Evolutionary conservation across 306 rosid species (phyloP).

Genomic region (Vicia sativa): DNA sequence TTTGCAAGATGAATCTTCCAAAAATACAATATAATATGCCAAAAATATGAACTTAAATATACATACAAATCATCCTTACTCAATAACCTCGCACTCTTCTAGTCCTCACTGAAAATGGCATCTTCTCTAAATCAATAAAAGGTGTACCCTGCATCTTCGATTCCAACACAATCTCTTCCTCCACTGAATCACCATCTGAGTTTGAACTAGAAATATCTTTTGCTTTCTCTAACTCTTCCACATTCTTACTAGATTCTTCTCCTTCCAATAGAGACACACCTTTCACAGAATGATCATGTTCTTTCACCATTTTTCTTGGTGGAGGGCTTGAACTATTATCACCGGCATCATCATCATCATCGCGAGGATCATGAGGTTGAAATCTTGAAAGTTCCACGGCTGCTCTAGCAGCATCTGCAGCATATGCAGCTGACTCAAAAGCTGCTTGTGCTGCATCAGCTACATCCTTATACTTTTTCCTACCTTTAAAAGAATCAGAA

Average conservation of each 20-base stretch:
- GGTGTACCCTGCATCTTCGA: slow-evolving; percentile 44
- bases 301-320: slow-evolving; percentile 36
- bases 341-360: slow-evolving; percentile 16
- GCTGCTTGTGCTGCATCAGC: slow-evolving; percentile 98
- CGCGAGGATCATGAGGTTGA: slow-evolving; percentile 49
- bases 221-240: slow-evolving; percentile 40
- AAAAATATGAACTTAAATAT: not conserved
- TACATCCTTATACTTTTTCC: slow-evolving; percentile 68
- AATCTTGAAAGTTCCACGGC: slow-evolving; percentile 78
- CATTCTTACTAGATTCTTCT: slow-evolving; percentile 30
- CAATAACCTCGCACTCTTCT: slow-evolving; percentile 37
- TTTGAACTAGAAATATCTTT: slow-evolving; percentile 41
- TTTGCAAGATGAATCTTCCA: too few species aligned
- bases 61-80: not conserved
- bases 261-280: slow-evolving; percentile 33
- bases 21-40: too few species aligned
- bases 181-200: slow-evolving; percentile 32
- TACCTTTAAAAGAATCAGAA: slow-evolving; percentile 49
- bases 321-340: slow-evolving; percentile 47
- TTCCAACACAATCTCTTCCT: slow-evolving; percentile 30
- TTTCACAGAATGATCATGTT: slow-evolving; percentile 28
- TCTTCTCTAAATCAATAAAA: slow-evolving; percentile 49
- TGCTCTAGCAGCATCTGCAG: slow-evolving; percentile 90
- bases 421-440: slow-evolving; percentile 85
- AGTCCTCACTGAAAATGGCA: slow-evolving; percentile 63